Evolutionary conservation across 441 rosid species (phyloP).

Genomic region (Gossypium gossypioides): DNA sequence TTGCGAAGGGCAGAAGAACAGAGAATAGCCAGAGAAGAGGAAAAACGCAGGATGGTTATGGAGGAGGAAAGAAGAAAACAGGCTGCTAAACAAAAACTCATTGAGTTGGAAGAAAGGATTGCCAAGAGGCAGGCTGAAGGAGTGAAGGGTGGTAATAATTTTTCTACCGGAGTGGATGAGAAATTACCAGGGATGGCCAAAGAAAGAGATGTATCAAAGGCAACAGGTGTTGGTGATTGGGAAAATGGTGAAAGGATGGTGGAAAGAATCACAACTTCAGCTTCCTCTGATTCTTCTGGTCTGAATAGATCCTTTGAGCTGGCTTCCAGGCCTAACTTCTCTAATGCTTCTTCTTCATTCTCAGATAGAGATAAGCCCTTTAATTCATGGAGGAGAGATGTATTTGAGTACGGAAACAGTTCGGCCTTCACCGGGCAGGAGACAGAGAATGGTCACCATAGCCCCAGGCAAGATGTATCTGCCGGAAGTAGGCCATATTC

Average conservation of each 20-base stretch:
- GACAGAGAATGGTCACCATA: conserved; percentile 42
- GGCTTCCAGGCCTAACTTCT: conserved; percentile 35
- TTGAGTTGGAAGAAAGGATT: conserved; percentile 85
- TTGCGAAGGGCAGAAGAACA: conserved; percentile 66
- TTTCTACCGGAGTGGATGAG: conserved; percentile 42
- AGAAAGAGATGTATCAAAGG: conserved; percentile 38
- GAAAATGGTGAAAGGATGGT: conserved; percentile 86
- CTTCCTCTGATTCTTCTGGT: conserved; percentile 56
- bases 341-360: conserved; percentile 42
- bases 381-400: conserved; percentile 68
- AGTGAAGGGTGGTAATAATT: conserved; percentile 31
- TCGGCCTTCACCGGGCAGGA: conserved; percentile 38
- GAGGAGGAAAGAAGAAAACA: conserved; percentile 96
- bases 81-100: conserved; percentile 86
- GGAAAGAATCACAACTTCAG: conserved; percentile 72
- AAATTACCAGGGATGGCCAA: conserved; percentile 30
- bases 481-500: conserved; percentile 38
- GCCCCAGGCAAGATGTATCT: conserved; percentile 46
- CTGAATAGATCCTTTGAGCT: conserved; percentile 46
- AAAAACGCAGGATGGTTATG: conserved; percentile 55
- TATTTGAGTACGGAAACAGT: conserved; percentile 49
- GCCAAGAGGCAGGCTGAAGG: conserved; percentile 74
- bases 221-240: conserved; percentile 62
- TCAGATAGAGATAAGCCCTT: conserved; percentile 49
- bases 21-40: conserved; percentile 86